Conservation (phyloP, 192 early-diverging fungal genomes). For the Haplosporangium gracile region DNA sequence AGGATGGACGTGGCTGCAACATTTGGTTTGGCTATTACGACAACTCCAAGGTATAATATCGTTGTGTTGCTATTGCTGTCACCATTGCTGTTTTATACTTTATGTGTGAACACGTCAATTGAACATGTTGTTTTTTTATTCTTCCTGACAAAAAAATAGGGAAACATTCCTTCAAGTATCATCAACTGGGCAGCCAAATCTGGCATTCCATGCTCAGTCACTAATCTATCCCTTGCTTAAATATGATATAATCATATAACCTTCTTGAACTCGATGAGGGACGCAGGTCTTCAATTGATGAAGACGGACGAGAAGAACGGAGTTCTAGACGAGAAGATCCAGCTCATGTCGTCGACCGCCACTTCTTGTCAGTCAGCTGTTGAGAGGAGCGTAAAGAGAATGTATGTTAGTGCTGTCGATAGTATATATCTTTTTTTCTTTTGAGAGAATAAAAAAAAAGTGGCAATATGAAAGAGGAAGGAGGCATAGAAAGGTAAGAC, state of each 20-base stretch:
- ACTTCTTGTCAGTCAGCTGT: constrained; percentile 12
- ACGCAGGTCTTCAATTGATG: constrained; percentile 37
- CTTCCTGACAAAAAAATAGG: constrained; percentile 4
- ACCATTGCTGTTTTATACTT: not conserved
- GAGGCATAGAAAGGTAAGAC: not conserved
- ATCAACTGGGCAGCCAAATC: constrained; percentile 50
- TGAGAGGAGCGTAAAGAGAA: not conserved
- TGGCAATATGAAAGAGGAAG: not conserved
- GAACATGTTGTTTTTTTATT: not conserved
- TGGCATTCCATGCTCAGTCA: constrained; percentile 28
- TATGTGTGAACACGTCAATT: not conserved
- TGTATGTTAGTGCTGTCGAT: not conserved
- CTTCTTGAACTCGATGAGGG: constrained; percentile 31
- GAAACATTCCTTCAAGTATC: constrained; percentile 40
- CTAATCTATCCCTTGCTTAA: not conserved
- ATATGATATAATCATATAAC: not conserved
- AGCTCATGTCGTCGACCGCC: not conserved
- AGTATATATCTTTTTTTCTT: not conserved
- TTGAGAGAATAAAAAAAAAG: not conserved
- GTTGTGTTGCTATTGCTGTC: not conserved
- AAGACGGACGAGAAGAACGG: constrained; percentile 11
- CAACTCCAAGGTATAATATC: constrained; percentile 56
- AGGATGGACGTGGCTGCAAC: constrained; percentile 55
- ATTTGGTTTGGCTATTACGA: constrained; percentile 64
- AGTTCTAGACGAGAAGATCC: constrained; percentile 19